Base-by-base conservation (phyloP, 345 rosid species). In the Eucalyptus tenuipes region DNA sequence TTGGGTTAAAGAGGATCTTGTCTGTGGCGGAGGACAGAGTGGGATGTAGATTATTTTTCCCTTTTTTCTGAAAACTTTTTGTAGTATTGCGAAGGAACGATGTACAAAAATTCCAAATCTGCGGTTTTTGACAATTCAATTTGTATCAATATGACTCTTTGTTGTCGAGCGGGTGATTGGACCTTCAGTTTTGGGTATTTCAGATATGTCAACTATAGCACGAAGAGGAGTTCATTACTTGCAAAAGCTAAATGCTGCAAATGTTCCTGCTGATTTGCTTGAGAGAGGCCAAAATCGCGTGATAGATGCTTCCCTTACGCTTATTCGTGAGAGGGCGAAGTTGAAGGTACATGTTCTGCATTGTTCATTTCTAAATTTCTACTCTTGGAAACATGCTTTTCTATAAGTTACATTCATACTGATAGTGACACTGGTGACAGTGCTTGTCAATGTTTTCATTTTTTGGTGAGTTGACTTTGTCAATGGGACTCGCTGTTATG, bases 281-380 rank as follows among this genome's bases (percentile, higher is more conserved):
- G 94, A 94, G 89, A 94, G 93, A 88, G 99, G 99, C 31, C 99
- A 98, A 89, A 93, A 94, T 88, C 98, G 99, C 10, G 99, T 98
- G 3, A 93, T 98, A 17, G 99, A 98, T 90, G 99, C 99, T 89
- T 98, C 99, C 24, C 98, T 98, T 55, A 98, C 99, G 16, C 99
- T 98, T 48, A 97, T 98, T 88, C 96, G 99, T 13, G 99, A 98
- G 94, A 95, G 99, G 91, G 99, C 99, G 6, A 98, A 94, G 92
- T 98, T 98, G 86, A 98, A 97, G 97, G 99, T 96, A 88, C 64
- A 79, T 80, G 10, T 6, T n/a, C n/a, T 61, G 86, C 13, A 87
- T 85, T 14, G 49, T 40, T 37, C 31, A 49, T 25, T 55, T 66
- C 80, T 12, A 37, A 33, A 12, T 71, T 37, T 71, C 7, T 9